These are phyloP conservation scores for Bipolaris gigantea DNA, from an alignment of 2,329 filamentous ascomycete genomes.

Conservation along the genomic window DNA sequence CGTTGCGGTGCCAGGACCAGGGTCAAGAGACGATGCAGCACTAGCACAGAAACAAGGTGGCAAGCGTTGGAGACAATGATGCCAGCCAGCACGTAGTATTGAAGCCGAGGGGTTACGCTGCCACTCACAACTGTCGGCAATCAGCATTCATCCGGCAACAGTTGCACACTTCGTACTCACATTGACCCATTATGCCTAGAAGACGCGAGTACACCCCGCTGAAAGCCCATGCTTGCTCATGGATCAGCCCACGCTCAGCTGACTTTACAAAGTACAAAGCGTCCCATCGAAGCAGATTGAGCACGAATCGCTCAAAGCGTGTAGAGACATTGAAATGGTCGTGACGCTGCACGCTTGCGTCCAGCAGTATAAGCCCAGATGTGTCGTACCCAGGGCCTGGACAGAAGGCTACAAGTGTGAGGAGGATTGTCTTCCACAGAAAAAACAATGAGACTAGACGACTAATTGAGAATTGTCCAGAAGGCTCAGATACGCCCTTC, in stretches of 20 bases:
- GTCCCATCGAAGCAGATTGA: slow-evolving; percentile 75
- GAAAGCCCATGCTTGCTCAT: slow-evolving; percentile 88
- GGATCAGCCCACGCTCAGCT: slow-evolving; percentile 66
- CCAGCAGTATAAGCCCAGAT: slow-evolving; percentile 62
- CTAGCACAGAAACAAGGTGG: slow-evolving; percentile 74
- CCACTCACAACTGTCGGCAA: slow-evolving; percentile 41
- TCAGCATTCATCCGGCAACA: slow-evolving; percentile 18
- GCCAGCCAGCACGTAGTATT: slow-evolving; percentile 56
- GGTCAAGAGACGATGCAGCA: slow-evolving; percentile 68
- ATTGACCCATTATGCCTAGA: slow-evolving; percentile 44
- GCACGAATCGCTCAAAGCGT: slow-evolving; percentile 46
- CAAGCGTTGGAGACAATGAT: slow-evolving; percentile 70
- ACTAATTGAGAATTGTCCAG: neutral
- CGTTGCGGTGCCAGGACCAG: slow-evolving; percentile 48
- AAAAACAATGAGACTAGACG: slow-evolving; percentile 51
- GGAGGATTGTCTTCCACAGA: slow-evolving; percentile 68
- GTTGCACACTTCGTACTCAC: slow-evolving; percentile 39
- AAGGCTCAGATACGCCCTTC: neutral
- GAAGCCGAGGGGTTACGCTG: slow-evolving; percentile 12
- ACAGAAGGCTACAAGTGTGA: slow-evolving; percentile 62
- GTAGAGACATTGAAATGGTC: slow-evolving; percentile 19
- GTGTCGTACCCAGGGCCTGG: slow-evolving; percentile 74
- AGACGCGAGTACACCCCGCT: slow-evolving; percentile 59
- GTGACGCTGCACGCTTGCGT: slow-evolving; percentile 25
- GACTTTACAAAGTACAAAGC: slow-evolving; percentile 72